Evolutionary conservation across 352 stramenopile genomes (phyloP).

Genomic region (Phytophthora hybrid): DNA sequence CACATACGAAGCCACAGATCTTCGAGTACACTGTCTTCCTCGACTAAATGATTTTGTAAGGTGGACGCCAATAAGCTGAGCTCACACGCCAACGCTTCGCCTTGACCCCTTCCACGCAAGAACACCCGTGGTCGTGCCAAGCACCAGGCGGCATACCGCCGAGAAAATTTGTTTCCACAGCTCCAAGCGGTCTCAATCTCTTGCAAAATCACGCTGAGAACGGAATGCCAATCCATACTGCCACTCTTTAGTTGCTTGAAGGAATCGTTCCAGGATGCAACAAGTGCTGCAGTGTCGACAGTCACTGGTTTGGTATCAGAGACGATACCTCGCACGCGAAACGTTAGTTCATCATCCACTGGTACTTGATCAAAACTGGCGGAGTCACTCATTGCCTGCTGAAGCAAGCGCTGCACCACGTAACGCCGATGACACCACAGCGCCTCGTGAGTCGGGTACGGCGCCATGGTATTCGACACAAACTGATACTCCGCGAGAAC

Average conservation of each 20-base stretch:
- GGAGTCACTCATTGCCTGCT: slow-evolving; percentile 1
- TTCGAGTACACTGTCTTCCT: slow-evolving; percentile 39
- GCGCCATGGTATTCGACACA: slow-evolving; percentile 55
- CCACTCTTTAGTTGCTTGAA: slow-evolving; percentile 17
- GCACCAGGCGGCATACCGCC: slow-evolving; percentile 64
- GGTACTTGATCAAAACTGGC: neutral
- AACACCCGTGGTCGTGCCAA: slow-evolving; percentile 40
- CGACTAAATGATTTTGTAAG: slow-evolving; percentile 19
- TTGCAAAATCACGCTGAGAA: slow-evolving; percentile 32
- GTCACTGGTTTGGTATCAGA: slow-evolving; percentile 3
- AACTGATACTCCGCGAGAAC: slow-evolving; percentile 61
- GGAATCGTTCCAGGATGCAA: slow-evolving; percentile 25
- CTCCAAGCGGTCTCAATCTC: slow-evolving; percentile 60
- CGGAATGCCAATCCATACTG: slow-evolving; percentile 1
- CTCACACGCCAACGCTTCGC: slow-evolving; percentile 3
- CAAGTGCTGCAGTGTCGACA: slow-evolving; percentile 17
- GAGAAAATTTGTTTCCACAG: slow-evolving; percentile 48
- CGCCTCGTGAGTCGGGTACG: slow-evolving; percentile 66
- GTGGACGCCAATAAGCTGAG: slow-evolving; percentile 21
- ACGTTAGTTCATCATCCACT: slow-evolving; percentile 14
- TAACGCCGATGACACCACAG: slow-evolving; percentile 86
- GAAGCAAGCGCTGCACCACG: slow-evolving; percentile 57
- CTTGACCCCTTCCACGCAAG: slow-evolving; percentile 2
- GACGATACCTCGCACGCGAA: slow-evolving; percentile 4
- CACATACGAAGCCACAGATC: slow-evolving; percentile 38